Evolutionary conservation across 2,329 filamentous ascomycete species (phyloP).

Genomic region (Aspergillus sp.): DNA sequence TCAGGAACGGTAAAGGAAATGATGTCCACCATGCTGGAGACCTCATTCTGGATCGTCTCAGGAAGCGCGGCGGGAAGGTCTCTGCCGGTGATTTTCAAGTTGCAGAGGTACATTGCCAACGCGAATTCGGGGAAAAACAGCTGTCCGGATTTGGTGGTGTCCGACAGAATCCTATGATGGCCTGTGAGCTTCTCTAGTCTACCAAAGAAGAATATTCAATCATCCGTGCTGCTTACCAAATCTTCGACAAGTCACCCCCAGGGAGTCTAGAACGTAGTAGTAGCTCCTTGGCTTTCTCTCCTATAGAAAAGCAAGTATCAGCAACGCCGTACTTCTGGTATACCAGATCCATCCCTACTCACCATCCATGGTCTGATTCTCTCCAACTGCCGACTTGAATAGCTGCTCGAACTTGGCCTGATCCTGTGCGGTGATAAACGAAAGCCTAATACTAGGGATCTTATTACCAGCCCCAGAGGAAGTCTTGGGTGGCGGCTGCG

Average conservation of each 20-base stretch:
- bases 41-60: slow-evolving; percentile 86
- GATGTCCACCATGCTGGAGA: slow-evolving; percentile 99
- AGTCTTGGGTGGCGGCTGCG: slow-evolving; percentile 56
- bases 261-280: slow-evolving; percentile 81
- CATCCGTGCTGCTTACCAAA: slow-evolving; percentile 58
- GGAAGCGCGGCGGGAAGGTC: slow-evolving; percentile 67
- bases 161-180: slow-evolving; percentile 67
- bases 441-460: slow-evolving; percentile 89
- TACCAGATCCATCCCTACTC: slow-evolving; percentile 6
- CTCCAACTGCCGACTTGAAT: slow-evolving; percentile 90
- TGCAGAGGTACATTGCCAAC: slow-evolving; percentile 97
- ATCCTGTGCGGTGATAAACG: slow-evolving; percentile 91
- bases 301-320: slow-evolving; percentile 19
- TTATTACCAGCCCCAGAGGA: slow-evolving; percentile 47
- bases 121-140: slow-evolving; percentile 97
- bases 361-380: slow-evolving; percentile 76
- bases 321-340: slow-evolving; percentile 2
- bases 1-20: slow-evolving; percentile 92
- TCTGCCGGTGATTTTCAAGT: slow-evolving; percentile 83
- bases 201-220: slow-evolving; percentile 4
- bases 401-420: slow-evolving; percentile 96
- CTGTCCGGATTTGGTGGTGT: slow-evolving; percentile 93
- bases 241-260: slow-evolving; percentile 80
- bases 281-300: slow-evolving; percentile 84
- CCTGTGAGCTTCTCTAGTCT: slow-evolving; percentile 1